phyloP scores from a whole-genome alignment of 257 asterid species.

The Gardenia jasminoides region DNA sequence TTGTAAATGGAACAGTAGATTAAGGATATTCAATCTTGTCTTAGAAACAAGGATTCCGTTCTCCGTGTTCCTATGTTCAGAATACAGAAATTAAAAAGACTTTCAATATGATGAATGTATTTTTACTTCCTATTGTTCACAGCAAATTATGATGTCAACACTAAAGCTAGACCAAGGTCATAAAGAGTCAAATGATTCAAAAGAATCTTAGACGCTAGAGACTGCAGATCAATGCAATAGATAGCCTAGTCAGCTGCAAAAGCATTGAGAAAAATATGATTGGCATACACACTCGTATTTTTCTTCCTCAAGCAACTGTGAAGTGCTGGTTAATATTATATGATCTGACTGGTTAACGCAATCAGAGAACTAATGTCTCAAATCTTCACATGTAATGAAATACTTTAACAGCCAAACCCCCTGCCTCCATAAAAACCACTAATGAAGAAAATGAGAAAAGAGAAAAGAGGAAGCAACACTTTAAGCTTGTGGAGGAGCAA shows the following conservation, averaged over 20 bases:
- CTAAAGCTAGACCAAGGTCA: not conserved
- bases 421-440: not conserved
- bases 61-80: not conserved
- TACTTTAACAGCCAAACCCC: not conserved
- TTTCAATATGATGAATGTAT: not conserved
- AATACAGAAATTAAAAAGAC: not conserved
- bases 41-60: not conserved
- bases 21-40: not conserved
- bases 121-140: not conserved
- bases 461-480: not conserved
- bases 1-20: not conserved
- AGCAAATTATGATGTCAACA: not conserved
- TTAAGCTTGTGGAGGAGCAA: conserved; percentile 2
- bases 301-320: not conserved
- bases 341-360: not conserved
- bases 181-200: not conserved
- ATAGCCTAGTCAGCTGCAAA: not conserved
- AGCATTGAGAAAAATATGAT: conserved; percentile 1
- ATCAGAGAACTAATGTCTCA: not conserved
- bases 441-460: not conserved
- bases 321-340: too few relatives aligned
- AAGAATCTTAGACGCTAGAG: not conserved
- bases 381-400: not conserved
- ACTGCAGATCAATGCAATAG: not conserved
- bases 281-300: not conserved